Evolutionary conservation across 257 asterid genomes (phyloP).

Genomic region (Solanum ossicruentum): DNA sequence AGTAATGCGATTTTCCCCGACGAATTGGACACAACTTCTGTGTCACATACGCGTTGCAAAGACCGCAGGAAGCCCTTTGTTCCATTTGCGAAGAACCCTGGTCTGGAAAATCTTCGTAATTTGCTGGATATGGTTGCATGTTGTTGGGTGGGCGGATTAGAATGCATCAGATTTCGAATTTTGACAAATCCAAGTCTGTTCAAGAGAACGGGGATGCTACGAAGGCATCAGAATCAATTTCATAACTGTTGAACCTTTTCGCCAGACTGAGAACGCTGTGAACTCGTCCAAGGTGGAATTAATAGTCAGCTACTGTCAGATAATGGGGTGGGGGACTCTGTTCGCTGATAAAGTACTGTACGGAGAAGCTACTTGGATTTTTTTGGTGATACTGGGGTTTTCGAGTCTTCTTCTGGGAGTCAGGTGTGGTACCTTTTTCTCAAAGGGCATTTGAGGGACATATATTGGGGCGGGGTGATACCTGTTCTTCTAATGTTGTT

Average conservation of each 20-base stretch:
- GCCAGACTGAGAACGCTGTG: neutral
- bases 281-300: neutral
- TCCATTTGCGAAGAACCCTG: neutral
- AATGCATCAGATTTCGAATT: too few relatives aligned
- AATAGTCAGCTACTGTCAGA: neutral
- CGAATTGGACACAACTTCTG: too few relatives aligned
- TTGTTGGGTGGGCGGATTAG: neutral
- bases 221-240: neutral
- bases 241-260: neutral
- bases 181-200: neutral
- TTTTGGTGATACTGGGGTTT: neutral
- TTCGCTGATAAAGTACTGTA: neutral
- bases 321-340: neutral
- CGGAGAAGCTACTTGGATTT: neutral
- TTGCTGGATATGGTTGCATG: neutral
- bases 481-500: neutral
- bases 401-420: neutral
- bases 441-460: neutral
- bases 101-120: neutral
- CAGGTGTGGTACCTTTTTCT: neutral
- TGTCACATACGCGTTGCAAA: neutral
- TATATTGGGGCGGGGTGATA: neutral
- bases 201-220: neutral
- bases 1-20: neutral
- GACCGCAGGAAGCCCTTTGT: neutral